These are phyloP conservation scores for Fusarium sp. DNA, from an alignment of 2,329 filamentous ascomycete genomes.

Conservation along the genomic window DNA sequence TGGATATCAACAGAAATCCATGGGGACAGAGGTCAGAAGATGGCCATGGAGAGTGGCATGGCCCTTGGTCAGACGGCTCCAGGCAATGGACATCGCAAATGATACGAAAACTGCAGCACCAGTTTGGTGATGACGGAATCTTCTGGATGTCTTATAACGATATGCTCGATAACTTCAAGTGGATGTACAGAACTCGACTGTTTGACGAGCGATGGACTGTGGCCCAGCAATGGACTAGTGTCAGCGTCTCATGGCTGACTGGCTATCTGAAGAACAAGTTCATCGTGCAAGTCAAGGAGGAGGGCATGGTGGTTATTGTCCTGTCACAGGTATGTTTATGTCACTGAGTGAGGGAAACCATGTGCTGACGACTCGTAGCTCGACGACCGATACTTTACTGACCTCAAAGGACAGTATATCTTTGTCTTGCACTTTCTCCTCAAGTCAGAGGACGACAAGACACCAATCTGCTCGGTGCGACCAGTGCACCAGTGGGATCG, in stretches of 20 bases:
- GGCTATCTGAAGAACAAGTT: slow-evolving; percentile 58
- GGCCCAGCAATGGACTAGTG: slow-evolving; percentile 55
- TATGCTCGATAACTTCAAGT: slow-evolving; percentile 56
- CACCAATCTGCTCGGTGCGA: slow-evolving; percentile 37
- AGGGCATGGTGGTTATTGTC: slow-evolving; percentile 55
- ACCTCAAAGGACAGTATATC: slow-evolving; percentile 56
- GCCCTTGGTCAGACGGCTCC: slow-evolving; percentile 77
- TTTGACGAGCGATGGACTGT: slow-evolving; percentile 58
- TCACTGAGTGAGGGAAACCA: background rate
- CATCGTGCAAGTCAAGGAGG: slow-evolving; percentile 52
- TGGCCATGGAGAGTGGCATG: slow-evolving; percentile 69
- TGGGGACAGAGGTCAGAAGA: slow-evolving; percentile 67
- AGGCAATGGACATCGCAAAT: slow-evolving; percentile 79
- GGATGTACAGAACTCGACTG: slow-evolving; percentile 56
- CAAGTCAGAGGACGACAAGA: slow-evolving; percentile 33
- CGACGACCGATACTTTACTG: slow-evolving; percentile 56
- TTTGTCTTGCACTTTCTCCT: slow-evolving; percentile 57
- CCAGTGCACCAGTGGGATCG: slow-evolving; percentile 54
- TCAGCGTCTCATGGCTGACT: slow-evolving; percentile 55
- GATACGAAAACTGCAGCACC: slow-evolving; percentile 71
- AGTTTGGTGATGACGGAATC: slow-evolving; percentile 72
- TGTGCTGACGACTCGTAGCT: slow-evolving; percentile 45
- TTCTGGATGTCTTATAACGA: slow-evolving; percentile 59
- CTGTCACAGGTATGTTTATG: slow-evolving; percentile 49
- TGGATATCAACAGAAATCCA: slow-evolving; percentile 63